Evolutionary conservation across 2,329 filamentous ascomycete genomes (phyloP).

Genomic region (Iodosphaeria phyllophila): DNA sequence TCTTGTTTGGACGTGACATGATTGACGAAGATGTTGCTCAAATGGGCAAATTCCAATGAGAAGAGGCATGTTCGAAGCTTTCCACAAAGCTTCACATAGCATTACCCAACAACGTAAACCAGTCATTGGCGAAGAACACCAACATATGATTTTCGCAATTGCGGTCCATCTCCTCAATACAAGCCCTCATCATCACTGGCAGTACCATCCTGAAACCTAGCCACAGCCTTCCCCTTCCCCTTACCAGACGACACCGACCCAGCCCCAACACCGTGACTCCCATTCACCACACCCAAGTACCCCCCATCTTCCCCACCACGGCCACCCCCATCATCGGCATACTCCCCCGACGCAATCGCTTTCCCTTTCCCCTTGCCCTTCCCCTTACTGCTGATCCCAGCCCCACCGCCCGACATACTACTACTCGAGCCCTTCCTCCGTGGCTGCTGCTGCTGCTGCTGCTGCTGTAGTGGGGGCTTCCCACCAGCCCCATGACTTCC

Average conservation of each 20-base stretch:
- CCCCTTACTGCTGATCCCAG: slow-evolving; percentile 10
- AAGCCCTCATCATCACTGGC: slow-evolving; percentile 37
- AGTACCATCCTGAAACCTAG: slow-evolving; percentile 31
- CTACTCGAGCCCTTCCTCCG: slow-evolving; percentile 9
- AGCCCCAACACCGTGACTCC: slow-evolving; percentile 32
- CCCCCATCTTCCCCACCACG: slow-evolving; percentile 22
- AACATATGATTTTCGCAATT: no score
- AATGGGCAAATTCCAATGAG: no score
- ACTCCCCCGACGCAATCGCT: slow-evolving; percentile 12
- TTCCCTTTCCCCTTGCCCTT: slow-evolving; percentile 19
- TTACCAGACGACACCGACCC: no score
- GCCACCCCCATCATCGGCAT: slow-evolving; percentile 10
- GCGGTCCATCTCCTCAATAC: slow-evolving; percentile 22
- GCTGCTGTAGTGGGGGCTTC: no score
- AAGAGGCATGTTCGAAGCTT: no score
- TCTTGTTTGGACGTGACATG: no score
- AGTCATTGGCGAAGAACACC: no score
- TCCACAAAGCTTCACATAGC: no score
- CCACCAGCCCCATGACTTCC: no score
- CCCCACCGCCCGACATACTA: slow-evolving; percentile 1
- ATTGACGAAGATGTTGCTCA: no score
- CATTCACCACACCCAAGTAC: slow-evolving; percentile 34
- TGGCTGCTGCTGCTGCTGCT: slow-evolving; percentile 21
- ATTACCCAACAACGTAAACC: no score
- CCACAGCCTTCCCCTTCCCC: slow-evolving; percentile 36